Conservation (phyloP, 164 flowering plant genomes). For the Pachysandra terminalis region DNA sequence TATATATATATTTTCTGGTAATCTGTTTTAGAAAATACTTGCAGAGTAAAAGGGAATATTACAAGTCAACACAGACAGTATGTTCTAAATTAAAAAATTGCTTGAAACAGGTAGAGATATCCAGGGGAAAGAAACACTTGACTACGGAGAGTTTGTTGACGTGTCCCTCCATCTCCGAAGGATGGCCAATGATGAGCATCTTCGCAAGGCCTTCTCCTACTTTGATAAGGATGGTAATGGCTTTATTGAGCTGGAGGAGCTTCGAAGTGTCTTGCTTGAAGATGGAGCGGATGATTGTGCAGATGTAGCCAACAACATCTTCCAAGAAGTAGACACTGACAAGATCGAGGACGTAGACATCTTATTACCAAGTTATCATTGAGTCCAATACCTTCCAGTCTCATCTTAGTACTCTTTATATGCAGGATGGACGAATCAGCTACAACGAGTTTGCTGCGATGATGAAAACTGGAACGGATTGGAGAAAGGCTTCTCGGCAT, state of each 20-base stretch:
- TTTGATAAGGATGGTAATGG: no score
- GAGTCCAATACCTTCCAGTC: not conserved
- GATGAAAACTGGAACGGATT: no score
- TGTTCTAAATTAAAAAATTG: slow-evolving; percentile 2
- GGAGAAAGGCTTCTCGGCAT: slow-evolving; percentile 96
- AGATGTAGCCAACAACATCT: slow-evolving; percentile 74
- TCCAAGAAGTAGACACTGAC: slow-evolving; percentile 90
- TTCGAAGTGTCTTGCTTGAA: slow-evolving; percentile 66
- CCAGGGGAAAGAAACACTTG: slow-evolving; percentile 70
- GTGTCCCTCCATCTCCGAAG: slow-evolving; percentile 70
- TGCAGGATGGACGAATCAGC: no score
- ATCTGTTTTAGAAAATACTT: no score
- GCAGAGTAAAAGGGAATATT: no score
- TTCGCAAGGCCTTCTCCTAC: slow-evolving; percentile 79
- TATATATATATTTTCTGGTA: no score
- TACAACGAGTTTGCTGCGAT: no score
- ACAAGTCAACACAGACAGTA: not conserved
- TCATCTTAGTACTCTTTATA: slow-evolving; percentile 9
- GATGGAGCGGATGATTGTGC: slow-evolving; percentile 63
- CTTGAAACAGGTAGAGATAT: slow-evolving; percentile 63
- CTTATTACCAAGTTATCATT: not conserved
- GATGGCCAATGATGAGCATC: slow-evolving; percentile 89
- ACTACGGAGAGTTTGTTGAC: slow-evolving; percentile 83
- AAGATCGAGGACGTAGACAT: slow-evolving; percentile 53
- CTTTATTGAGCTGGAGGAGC: slow-evolving; percentile 77